These are phyloP conservation scores for Coemansia sp. DNA, from an alignment of 192 early-diverging fungal genomes.

Conservation along the genomic window DNA sequence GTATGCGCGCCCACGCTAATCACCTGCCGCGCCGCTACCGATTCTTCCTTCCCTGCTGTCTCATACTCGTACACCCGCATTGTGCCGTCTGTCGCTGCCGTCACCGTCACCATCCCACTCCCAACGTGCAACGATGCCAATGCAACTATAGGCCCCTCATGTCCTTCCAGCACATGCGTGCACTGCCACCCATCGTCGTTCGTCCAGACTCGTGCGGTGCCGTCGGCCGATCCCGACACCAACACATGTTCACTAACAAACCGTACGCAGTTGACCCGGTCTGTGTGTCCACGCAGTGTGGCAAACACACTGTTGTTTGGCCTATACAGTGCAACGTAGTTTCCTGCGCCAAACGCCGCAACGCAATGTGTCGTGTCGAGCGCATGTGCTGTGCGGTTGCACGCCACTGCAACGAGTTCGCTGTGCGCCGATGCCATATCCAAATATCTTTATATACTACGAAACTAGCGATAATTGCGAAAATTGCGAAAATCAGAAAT, in stretches of 20 bases:
- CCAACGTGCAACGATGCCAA: slow-evolving; percentile 38
- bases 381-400: slow-evolving; percentile 45
- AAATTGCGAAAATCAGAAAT: neutral
- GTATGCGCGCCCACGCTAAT: slow-evolving; percentile 67
- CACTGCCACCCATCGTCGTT: slow-evolving; percentile 56
- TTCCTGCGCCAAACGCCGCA: slow-evolving; percentile 73
- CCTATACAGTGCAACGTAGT: slow-evolving; percentile 69
- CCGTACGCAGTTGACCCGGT: slow-evolving; percentile 73
- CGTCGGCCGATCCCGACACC: slow-evolving; percentile 79
- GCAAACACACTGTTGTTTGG: slow-evolving; percentile 59
- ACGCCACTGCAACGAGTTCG: slow-evolving; percentile 36
- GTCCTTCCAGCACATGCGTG: slow-evolving; percentile 67
- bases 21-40: slow-evolving; percentile 63
- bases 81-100: slow-evolving; percentile 24
- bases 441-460: neutral
- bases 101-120: slow-evolving; percentile 14
- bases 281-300: slow-evolving; percentile 74
- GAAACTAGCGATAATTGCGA: neutral
- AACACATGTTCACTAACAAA: slow-evolving; percentile 60
- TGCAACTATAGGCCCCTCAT: slow-evolving; percentile 65
- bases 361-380: slow-evolving; percentile 19
- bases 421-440: slow-evolving; percentile 7
- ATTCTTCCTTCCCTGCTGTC: neutral
- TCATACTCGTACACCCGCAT: slow-evolving; percentile 28
- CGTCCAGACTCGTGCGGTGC: slow-evolving; percentile 76